Conservation (phyloP, 1,139 yeast species). For the Eremothecium coryli region DNA sequence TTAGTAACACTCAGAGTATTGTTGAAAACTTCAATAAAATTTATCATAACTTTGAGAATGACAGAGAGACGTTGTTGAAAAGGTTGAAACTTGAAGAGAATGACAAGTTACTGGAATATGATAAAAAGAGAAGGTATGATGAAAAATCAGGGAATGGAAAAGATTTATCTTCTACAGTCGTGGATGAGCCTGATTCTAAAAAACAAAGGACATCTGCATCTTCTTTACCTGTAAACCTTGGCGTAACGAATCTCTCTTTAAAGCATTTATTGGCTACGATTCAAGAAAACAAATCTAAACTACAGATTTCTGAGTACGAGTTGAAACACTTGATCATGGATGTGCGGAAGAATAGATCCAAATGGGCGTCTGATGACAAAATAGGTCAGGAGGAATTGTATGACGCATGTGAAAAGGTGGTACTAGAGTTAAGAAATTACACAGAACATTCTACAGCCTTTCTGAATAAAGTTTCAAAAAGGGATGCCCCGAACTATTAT, state of each 20-base stretch:
- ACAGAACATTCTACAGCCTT: conserved; percentile 97
- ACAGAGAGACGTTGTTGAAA: conserved; percentile 66
- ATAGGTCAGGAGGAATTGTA: conserved; percentile 96
- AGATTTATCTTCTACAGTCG: conserved; percentile 5
- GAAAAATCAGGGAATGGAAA: conserved; percentile 6
- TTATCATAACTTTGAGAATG: conserved; percentile 79
- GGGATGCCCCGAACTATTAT: conserved; percentile 96
- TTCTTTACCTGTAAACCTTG: conserved; percentile 43
- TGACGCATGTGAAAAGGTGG: conserved; percentile 95
- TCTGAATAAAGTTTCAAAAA: conserved; percentile 82
- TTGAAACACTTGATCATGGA: conserved; percentile 79
- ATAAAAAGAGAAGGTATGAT: conserved; percentile 19
- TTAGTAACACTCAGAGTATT: conserved; percentile 26
- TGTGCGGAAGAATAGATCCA: conserved; percentile 87
- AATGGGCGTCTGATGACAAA: conserved; percentile 92
- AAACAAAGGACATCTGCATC: conserved; percentile 8
- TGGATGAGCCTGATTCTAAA: conserved; percentile 5
- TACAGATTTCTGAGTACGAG: conserved; percentile 75
- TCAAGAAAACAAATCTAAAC: conserved; percentile 65
- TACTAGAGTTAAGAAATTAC: conserved; percentile 76
- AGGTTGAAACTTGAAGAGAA: conserved; percentile 72
- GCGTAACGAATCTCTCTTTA: conserved; percentile 74
- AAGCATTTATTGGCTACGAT: conserved; percentile 73
- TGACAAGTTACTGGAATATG: conserved; percentile 54
- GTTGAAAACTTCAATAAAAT: conserved; percentile 47